phyloP scores from a whole-genome alignment of 805 yeast genomes.

The Kuraishia capsulata region DNA sequence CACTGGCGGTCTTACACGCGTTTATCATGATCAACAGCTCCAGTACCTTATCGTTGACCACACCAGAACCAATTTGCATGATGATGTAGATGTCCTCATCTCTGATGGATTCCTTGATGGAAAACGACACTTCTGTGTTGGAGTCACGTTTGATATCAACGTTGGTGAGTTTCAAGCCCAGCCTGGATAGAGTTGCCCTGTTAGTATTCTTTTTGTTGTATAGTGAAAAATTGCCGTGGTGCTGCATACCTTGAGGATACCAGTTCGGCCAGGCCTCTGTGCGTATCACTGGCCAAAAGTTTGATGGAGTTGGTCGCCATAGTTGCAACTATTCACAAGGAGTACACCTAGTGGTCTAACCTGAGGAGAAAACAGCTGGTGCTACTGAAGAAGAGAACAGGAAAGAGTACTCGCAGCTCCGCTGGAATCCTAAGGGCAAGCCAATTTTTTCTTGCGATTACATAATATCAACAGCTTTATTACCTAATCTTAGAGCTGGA shows the following conservation, averaged over 20 bases:
- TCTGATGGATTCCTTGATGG: slow-evolving; percentile 75
- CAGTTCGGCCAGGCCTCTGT: slow-evolving; percentile 60
- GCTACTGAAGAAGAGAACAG: too few relatives aligned
- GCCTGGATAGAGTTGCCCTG: too few relatives aligned
- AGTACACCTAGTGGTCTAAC: too few relatives aligned
- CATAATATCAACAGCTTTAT: too few relatives aligned
- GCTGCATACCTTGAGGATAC: slow-evolving; percentile 35
- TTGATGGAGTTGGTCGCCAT: slow-evolving; percentile 73
- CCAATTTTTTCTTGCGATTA: too few relatives aligned
- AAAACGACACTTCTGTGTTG: slow-evolving; percentile 66
- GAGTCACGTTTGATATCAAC: slow-evolving; percentile 57
- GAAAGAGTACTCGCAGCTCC: too few relatives aligned
- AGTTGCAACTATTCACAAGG: too few relatives aligned
- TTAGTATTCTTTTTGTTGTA: too few relatives aligned
- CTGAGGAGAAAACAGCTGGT: too few relatives aligned
- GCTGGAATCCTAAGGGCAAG: too few relatives aligned
- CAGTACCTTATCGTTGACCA: slow-evolving; percentile 65
- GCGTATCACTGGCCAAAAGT: slow-evolving; percentile 58
- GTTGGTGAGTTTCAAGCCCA: slow-evolving; percentile 54
- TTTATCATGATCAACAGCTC: slow-evolving; percentile 72
- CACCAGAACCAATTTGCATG: slow-evolving; percentile 73
- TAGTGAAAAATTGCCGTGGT: not conserved
- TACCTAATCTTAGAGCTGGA: too few relatives aligned
- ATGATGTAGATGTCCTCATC: slow-evolving; percentile 78
- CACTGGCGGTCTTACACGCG: slow-evolving; percentile 78